These are phyloP conservation scores for Penicillium decumbens DNA, from an alignment of 2,329 filamentous ascomycete species.

Conservation along the genomic window DNA sequence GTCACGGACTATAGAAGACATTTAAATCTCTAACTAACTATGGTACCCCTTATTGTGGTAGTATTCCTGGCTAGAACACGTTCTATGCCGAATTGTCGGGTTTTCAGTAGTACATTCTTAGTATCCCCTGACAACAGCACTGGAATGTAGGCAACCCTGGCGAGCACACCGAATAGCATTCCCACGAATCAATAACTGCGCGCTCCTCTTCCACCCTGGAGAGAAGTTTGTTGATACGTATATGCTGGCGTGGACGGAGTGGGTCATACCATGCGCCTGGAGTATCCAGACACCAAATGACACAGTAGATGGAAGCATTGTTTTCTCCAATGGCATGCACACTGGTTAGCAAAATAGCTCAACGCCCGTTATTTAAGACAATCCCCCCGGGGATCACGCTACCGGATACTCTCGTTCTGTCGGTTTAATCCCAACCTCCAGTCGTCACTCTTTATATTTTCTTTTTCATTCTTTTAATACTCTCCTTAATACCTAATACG, in stretches of 20 bases:
- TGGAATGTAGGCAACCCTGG: constrained; percentile 19
- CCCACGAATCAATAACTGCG: background rate
- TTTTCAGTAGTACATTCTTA: constrained; percentile 16
- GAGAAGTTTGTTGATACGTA: background rate
- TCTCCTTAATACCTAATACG: constrained; percentile 14
- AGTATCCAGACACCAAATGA: constrained; percentile 8
- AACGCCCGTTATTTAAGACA: constrained; percentile 16
- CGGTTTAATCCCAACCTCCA: constrained; percentile 1
- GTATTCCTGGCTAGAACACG: constrained; percentile 3
- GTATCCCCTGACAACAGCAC: constrained; percentile 20
- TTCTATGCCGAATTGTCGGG: background rate
- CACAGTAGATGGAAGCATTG: constrained; percentile 11
- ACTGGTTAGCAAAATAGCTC: constrained; percentile 11
- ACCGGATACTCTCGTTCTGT: constrained; percentile 2
- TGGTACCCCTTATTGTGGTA: too few species aligned
- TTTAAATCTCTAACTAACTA: too few species aligned
- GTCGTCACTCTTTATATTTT: constrained; percentile 7
- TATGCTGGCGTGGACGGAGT: constrained; percentile 13
- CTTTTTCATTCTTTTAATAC: constrained; percentile 8
- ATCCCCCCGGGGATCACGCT: background rate
- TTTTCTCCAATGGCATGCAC: constrained; percentile 14
- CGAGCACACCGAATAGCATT: background rate
- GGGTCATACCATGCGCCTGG: constrained; percentile 17
- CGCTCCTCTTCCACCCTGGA: background rate
- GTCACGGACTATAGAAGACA: too few species aligned